Conservation (phyloP, 306 rosid species). For the Clitoria ternatea region DNA sequence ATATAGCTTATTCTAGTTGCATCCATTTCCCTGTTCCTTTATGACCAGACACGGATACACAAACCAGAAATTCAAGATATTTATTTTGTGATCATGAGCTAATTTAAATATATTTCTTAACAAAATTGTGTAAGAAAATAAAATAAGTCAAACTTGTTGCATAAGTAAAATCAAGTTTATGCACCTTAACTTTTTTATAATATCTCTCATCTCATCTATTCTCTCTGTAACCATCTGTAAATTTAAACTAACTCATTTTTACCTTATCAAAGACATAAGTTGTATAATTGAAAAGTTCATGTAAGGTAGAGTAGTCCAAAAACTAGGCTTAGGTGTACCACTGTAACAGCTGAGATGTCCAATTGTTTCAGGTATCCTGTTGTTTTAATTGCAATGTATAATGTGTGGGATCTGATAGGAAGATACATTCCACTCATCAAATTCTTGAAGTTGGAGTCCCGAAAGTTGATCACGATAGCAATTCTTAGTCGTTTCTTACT, state of each 20-base stretch:
- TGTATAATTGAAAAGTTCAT: too few relatives aligned
- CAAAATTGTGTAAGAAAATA: too few relatives aligned
- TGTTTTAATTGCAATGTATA: conserved; percentile 73
- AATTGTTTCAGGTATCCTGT: conserved; percentile 59
- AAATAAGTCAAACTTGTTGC: too few relatives aligned
- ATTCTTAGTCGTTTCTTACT: conserved; percentile 62
- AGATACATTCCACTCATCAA: conserved; percentile 68
- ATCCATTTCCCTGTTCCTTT: background rate
- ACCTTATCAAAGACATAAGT: too few relatives aligned
- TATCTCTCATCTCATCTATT: too few relatives aligned
- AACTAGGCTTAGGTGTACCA: too few relatives aligned
- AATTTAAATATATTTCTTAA: too few relatives aligned
- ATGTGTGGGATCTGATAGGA: conserved; percentile 66
- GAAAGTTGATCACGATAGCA: conserved; percentile 39
- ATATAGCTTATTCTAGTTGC: background rate
- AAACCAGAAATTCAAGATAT: background rate
- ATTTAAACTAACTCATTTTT: too few relatives aligned
- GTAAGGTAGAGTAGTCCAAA: too few relatives aligned
- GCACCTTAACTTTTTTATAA: too few relatives aligned
- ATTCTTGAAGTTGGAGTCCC: conserved; percentile 50
- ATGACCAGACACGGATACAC: background rate
- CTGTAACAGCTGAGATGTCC: background rate
- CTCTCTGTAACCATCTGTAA: too few relatives aligned
- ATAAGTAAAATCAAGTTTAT: too few relatives aligned
- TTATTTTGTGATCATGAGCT: background rate